These are phyloP conservation scores for Aspergillus intermedius DNA, from an alignment of 2,329 filamentous ascomycete genomes.

Conservation along the genomic window DNA sequence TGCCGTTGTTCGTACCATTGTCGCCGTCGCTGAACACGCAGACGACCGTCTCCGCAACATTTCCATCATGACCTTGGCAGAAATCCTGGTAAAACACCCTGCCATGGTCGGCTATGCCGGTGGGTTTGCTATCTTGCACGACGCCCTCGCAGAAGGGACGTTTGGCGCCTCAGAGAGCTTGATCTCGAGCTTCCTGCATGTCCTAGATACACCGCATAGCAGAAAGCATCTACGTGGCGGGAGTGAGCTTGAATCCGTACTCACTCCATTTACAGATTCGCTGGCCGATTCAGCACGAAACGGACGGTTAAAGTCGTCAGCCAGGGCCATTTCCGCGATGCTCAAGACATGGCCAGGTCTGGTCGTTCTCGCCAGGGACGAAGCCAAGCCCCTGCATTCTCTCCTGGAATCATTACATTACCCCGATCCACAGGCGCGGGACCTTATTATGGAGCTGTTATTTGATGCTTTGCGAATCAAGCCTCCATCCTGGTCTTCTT, in stretches of 20 bases:
- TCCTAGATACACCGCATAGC: conserved; percentile 76
- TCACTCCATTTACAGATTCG: conserved; percentile 89
- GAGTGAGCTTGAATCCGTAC: conserved; percentile 80
- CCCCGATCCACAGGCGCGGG: conserved; percentile 51
- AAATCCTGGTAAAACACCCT: conserved; percentile 83
- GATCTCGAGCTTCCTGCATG: conserved; percentile 77
- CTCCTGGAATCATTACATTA: conserved; percentile 63
- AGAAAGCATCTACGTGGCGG: conserved; percentile 79
- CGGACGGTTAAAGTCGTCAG: conserved; percentile 72
- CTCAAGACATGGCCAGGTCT: conserved; percentile 92
- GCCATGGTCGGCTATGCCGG: conserved; percentile 73
- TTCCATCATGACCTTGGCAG: conserved; percentile 84
- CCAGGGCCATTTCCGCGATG: conserved; percentile 84
- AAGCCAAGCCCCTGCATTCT: conserved; percentile 77
- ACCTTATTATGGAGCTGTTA: conserved; percentile 80
- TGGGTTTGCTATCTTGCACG: conserved; percentile 79
- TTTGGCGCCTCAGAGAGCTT: conserved; percentile 91
- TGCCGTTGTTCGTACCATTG: conserved; percentile 79
- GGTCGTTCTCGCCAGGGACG: conserved; percentile 79
- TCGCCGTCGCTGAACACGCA: conserved; percentile 78
- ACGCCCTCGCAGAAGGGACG: conserved; percentile 80
- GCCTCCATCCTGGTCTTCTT: conserved; percentile 87
- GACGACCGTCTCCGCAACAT: conserved; percentile 85
- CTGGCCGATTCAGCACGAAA: conserved; percentile 50
- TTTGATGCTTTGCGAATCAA: conserved; percentile 85